Percentiles rank a stretch among this genome's conserved stretches.
Evolutionary conservation across 495 filamentous ascomycete species (phyloP).

Genomic region (Podospora australis): DNA sequence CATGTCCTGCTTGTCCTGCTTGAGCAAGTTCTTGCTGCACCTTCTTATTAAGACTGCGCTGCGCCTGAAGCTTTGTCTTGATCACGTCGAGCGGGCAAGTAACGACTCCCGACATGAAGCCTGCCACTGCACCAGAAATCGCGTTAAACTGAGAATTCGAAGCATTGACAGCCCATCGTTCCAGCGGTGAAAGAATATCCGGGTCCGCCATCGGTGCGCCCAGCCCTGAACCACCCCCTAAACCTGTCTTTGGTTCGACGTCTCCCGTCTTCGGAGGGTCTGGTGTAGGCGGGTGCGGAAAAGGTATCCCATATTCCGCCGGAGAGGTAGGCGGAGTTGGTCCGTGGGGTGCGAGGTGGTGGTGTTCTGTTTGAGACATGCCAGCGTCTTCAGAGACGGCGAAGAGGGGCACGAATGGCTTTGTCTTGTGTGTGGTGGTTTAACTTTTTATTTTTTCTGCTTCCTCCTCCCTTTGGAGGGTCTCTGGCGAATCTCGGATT

Average conservation of each 20-base stretch:
- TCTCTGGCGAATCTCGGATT: background rate
- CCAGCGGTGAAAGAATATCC: constrained; percentile 45
- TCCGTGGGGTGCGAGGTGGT: constrained; percentile 29
- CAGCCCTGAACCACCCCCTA: background rate
- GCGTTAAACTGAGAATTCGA: constrained; percentile 51
- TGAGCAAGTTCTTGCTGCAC: no score
- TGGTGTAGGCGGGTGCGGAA: constrained; percentile 6
- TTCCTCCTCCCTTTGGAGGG: background rate
- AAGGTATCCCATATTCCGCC: constrained; percentile 38
- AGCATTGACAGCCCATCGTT: constrained; percentile 46
- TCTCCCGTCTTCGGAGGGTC: no score
- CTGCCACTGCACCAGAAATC: constrained; percentile 78
- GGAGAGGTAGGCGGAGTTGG: constrained; percentile 24
- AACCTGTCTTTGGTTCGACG: no score
- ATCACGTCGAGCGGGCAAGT: constrained; percentile 98
- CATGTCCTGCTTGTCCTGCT: constrained; percentile 34
- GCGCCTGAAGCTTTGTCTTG: constrained; percentile 96
- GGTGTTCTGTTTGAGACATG: constrained; percentile 45
- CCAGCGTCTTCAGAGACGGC: constrained; percentile 18
- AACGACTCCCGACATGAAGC: constrained; percentile 85
- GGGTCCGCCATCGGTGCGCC: constrained; percentile 30
- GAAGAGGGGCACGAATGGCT: constrained; percentile 11
- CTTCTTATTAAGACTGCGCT: constrained; percentile 75
- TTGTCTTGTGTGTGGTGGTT: background rate
- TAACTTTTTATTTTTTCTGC: background rate